Evolutionary conservation across 331 rosid species (phyloP).

Genomic region (Telfairia occidentalis): DNA sequence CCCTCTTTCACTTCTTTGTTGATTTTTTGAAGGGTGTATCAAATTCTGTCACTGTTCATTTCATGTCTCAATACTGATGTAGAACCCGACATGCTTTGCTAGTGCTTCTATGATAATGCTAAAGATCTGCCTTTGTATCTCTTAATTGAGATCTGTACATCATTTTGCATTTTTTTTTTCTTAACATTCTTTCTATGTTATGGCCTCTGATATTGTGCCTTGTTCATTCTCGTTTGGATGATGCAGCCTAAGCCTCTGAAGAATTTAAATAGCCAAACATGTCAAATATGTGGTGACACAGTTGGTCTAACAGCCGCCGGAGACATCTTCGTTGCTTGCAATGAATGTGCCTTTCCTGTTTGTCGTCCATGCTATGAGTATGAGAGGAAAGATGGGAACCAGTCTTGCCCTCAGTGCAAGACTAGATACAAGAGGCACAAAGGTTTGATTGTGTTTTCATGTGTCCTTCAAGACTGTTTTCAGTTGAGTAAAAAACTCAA

Average conservation of each 20-base stretch:
- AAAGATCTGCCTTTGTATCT: background rate
- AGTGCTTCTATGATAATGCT: background rate
- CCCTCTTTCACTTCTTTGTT: background rate
- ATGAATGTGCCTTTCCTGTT: slow-evolving; percentile 92
- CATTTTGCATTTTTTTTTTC: background rate
- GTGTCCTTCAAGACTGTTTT: background rate
- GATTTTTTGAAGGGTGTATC: background rate
- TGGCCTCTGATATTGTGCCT: slow-evolving; percentile 8
- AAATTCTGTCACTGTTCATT: background rate
- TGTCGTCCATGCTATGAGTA: slow-evolving; percentile 93
- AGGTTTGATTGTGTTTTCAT: slow-evolving; percentile 32
- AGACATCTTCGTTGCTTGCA: slow-evolving; percentile 89
- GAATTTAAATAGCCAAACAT: slow-evolving; percentile 62
- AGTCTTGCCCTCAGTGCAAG: slow-evolving; percentile 92
- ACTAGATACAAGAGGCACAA: slow-evolving; percentile 86
- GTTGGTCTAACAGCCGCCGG: slow-evolving; percentile 61
- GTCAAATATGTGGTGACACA: slow-evolving; percentile 85
- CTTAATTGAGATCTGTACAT: slow-evolving; percentile 3
- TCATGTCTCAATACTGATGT: background rate
- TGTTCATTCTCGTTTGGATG: background rate
- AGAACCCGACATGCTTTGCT: background rate
- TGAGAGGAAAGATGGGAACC: slow-evolving; percentile 83
- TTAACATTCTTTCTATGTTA: background rate
- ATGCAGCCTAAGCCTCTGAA: slow-evolving; percentile 75
- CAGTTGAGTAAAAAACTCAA: slow-evolving; percentile 5